phyloP scores from a whole-genome alignment of 208 protist species.

The Leishmania aethiopica region DNA sequence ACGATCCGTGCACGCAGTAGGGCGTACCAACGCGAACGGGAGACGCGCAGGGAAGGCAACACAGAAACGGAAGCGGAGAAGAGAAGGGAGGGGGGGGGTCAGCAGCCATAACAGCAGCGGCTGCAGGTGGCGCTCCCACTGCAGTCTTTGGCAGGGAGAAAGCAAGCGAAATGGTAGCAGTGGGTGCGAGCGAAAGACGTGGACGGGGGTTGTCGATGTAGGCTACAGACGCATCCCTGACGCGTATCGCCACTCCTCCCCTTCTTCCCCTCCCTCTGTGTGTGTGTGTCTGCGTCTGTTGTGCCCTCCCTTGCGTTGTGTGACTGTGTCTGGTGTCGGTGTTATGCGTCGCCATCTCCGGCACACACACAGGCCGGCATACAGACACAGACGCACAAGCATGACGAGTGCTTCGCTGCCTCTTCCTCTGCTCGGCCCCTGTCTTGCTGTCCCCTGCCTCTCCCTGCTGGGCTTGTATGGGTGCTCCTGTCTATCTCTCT shows the following conservation, averaged over 20 bases:
- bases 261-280: not conserved
- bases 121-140: no score
- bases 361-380: no score
- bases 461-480: not conserved
- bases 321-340: not conserved
- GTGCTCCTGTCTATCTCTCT: not conserved
- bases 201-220: no score
- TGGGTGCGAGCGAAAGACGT: no score
- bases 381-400: no score
- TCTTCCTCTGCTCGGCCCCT: not conserved
- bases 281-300: not conserved
- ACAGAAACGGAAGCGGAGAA: not conserved
- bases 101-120: not conserved
- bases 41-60: not conserved
- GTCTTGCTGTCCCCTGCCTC: no score
- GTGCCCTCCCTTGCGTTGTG: not conserved
- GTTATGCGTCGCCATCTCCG: no score
- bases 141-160: no score
- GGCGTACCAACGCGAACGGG: not conserved
- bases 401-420: no score
- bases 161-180: no score
- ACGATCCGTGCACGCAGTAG: not conserved
- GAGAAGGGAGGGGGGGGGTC: not conserved
- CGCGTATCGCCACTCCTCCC: not conserved
- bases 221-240: not conserved